A percentile compares a stretch with the other conserved stretches of the same genome.
Conservation (phyloP, 1,139 yeast species). For the Suhomyces atakaporum region DNA sequence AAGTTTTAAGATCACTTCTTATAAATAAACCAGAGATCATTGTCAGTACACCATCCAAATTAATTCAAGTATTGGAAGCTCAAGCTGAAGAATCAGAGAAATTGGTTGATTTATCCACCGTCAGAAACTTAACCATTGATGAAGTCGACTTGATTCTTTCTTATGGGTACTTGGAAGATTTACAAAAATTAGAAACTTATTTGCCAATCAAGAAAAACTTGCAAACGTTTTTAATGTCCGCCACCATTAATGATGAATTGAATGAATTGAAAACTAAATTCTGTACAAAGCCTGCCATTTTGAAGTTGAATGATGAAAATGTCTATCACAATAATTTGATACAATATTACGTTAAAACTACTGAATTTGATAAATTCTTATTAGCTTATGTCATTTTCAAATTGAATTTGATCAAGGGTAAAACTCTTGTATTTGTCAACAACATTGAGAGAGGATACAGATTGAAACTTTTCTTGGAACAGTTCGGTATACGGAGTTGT, state of each 20-base stretch:
- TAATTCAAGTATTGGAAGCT: conserved; percentile 56
- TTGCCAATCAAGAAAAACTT: conserved; percentile 73
- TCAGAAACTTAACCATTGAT: conserved; percentile 81
- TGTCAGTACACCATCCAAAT: conserved; percentile 85
- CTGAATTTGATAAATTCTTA: conserved; percentile 90
- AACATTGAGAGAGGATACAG: conserved; percentile 95
- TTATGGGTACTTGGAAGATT: conserved; percentile 89
- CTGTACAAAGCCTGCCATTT: conserved; percentile 83
- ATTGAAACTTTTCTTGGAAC: conserved; percentile 85
- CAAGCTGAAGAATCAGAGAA: conserved; percentile 38
- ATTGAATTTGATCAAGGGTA: conserved; percentile 84
- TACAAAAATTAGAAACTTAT: conserved; percentile 60
- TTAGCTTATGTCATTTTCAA: conserved; percentile 90
- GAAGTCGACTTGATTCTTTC: conserved; percentile 92
- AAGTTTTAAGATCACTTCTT: conserved; percentile 70
- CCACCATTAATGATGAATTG: conserved; percentile 88
- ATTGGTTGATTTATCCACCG: conserved; percentile 50
- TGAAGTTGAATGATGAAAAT: conserved; percentile 73
- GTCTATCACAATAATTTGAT: conserved; percentile 59
- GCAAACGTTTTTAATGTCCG: conserved; percentile 95
- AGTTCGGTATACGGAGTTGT: conserved; percentile 89
- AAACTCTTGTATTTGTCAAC: conserved; percentile 87
- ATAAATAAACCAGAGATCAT: conserved; percentile 77
- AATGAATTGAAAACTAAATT: conserved; percentile 71
- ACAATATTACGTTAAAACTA: conserved; percentile 84